phyloP scores from a whole-genome alignment of 2,329 filamentous ascomycete species.

The Shiraia bambusicola region DNA sequence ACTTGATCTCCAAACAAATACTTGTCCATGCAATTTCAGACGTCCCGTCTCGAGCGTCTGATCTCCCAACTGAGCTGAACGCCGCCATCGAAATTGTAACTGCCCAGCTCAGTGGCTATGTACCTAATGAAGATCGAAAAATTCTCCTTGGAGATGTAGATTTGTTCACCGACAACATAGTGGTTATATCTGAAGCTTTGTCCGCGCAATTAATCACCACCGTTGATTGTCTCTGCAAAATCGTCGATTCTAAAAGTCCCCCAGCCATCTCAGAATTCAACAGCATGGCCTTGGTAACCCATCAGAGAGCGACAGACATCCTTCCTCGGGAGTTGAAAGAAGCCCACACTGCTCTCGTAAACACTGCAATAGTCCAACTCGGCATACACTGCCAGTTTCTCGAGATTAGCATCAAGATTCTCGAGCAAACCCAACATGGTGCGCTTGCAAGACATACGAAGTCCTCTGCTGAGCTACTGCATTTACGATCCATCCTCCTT shows the following conservation, averaged over 20 bases:
- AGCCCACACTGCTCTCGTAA: constrained; percentile 37
- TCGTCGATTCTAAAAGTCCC: constrained; percentile 27
- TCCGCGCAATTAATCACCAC: constrained; percentile 37
- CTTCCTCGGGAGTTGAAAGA: constrained; percentile 29
- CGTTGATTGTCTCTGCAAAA: constrained; percentile 34
- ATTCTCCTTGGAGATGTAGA: constrained; percentile 45
- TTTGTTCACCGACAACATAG: constrained; percentile 45
- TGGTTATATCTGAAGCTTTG: constrained; percentile 36
- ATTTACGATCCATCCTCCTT: constrained; percentile 46
- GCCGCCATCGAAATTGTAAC: constrained; percentile 46
- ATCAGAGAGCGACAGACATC: constrained; percentile 10
- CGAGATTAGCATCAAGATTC: constrained; percentile 43
- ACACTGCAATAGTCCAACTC: constrained; percentile 38
- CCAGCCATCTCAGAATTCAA: constrained; percentile 15
- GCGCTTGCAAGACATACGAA: constrained; percentile 45
- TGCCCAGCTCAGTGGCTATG: constrained; percentile 43
- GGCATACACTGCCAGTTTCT: constrained; percentile 41
- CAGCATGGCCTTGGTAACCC: constrained; percentile 10
- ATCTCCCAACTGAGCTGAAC: constrained; percentile 47
- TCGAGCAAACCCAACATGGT: constrained; percentile 53
- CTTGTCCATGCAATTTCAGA: constrained; percentile 38
- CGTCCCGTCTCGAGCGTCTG: constrained; percentile 37
- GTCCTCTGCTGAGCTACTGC: constrained; percentile 48
- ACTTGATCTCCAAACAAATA: constrained; percentile 35
- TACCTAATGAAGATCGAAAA: constrained; percentile 40